These are phyloP conservation scores for Stephania cephalantha DNA, from an alignment of 164 flowering plant genomes.

Conservation along the genomic window DNA sequence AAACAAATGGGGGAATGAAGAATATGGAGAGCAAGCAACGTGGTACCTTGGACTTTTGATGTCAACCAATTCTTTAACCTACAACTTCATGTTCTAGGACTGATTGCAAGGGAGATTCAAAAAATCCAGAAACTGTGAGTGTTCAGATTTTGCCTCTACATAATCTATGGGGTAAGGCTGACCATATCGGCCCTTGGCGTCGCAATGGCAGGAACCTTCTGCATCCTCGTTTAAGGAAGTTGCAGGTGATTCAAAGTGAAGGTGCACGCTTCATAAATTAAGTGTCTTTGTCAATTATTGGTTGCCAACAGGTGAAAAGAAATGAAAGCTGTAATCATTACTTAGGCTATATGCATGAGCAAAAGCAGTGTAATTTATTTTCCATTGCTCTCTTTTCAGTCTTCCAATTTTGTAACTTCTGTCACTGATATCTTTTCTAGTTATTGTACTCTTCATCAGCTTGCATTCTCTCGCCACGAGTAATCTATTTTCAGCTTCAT, in stretches of 20 bases:
- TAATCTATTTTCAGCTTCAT: no score
- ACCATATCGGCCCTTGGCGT: not conserved
- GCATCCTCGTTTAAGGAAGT: not conserved
- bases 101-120: not conserved
- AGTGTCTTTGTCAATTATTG: not conserved
- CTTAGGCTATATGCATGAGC: no score
- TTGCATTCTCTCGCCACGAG: no score
- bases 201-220: not conserved
- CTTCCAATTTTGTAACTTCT: not conserved
- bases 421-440: not conserved
- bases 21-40: constrained; percentile 67
- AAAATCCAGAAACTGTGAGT: not conserved
- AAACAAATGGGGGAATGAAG: constrained; percentile 30
- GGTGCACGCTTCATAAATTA: not conserved
- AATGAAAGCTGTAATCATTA: not conserved
- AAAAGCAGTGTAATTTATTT: not conserved
- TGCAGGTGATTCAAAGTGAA: not conserved
- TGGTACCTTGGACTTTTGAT: constrained; percentile 66
- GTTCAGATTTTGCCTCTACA: not conserved
- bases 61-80: not conserved
- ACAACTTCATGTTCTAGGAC: not conserved
- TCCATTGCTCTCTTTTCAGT: not conserved
- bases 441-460: not conserved
- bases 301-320: not conserved
- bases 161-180: not conserved